Conservation (phyloP, 2,329 filamentous ascomycete species). For the Botrytis elliptica region DNA sequence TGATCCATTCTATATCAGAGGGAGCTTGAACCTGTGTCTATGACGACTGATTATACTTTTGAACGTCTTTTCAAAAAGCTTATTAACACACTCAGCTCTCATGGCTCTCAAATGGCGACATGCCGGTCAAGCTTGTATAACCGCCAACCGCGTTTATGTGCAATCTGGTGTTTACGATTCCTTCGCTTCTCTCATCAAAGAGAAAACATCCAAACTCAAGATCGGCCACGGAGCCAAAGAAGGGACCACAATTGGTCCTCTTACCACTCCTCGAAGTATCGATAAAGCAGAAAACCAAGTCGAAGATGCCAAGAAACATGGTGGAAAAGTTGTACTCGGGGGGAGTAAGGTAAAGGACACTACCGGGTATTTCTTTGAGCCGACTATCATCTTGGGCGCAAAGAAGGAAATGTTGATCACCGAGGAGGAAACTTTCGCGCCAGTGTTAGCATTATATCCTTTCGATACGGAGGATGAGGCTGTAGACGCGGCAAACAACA, state of each 20-base stretch:
- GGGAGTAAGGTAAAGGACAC: slow-evolving; percentile 51
- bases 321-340: slow-evolving; percentile 63
- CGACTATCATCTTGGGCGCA: slow-evolving; percentile 61
- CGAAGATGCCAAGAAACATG: slow-evolving; percentile 60
- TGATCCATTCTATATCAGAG: neutral
- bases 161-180: slow-evolving; percentile 61
- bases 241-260: slow-evolving; percentile 59
- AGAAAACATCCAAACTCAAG: slow-evolving; percentile 52
- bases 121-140: slow-evolving; percentile 64
- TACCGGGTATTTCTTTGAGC: slow-evolving; percentile 67
- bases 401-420: slow-evolving; percentile 56
- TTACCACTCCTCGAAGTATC: slow-evolving; percentile 55
- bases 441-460: slow-evolving; percentile 60
- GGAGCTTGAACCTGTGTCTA: neutral
- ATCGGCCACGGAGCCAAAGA: slow-evolving; percentile 60
- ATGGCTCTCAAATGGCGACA: slow-evolving; percentile 56
- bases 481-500: slow-evolving; percentile 58
- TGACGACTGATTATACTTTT: neutral
- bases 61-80: neutral
- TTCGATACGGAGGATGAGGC: slow-evolving; percentile 67
- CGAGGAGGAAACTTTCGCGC: slow-evolving; percentile 64
- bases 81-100: slow-evolving; percentile 35
- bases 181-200: slow-evolving; percentile 56
- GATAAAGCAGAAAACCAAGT: slow-evolving; percentile 60
- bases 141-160: slow-evolving; percentile 64